Conservation (phyloP, 768 basidiomycete genomes). For the Russula ochroleuca region DNA sequence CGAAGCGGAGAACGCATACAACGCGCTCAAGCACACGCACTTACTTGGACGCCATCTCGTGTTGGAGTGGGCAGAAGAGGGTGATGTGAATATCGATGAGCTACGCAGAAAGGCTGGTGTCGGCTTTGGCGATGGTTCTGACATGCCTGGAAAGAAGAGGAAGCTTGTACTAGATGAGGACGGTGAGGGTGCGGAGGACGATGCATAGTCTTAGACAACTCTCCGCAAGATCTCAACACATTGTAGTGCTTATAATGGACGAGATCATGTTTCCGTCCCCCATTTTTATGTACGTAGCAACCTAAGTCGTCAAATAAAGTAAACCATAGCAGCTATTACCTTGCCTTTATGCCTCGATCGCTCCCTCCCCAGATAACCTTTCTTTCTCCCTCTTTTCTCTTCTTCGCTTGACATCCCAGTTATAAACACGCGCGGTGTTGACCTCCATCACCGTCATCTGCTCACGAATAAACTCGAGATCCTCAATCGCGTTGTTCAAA, state of each 20-base stretch:
- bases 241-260: background rate
- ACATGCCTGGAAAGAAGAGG: conserved; percentile 69
- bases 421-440: conserved; percentile 93
- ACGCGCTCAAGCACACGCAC: conserved; percentile 87
- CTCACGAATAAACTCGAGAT: conserved; percentile 88
- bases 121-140: conserved; percentile 64
- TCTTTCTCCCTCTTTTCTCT: conserved; percentile 41
- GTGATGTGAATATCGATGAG: conserved; percentile 72
- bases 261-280: background rate
- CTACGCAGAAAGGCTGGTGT: conserved; percentile 77
- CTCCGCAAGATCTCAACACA: background rate
- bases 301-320: background rate
- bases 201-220: conserved; percentile 11
- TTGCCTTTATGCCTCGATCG: conserved; percentile 1
- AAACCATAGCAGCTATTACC: background rate
- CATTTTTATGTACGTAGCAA: background rate
- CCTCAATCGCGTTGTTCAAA: conserved; percentile 69
- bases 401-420: conserved; percentile 89
- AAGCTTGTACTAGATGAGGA: conserved; percentile 57
- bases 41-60: conserved; percentile 94
- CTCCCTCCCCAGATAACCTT: background rate
- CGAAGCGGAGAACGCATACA: conserved; percentile 87
- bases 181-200: conserved; percentile 36
- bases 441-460: conserved; percentile 96
- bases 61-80: conserved; percentile 82